Evolutionary conservation across 306 rosid species (phyloP).

Genomic region (Vachellia collinsii): DNA sequence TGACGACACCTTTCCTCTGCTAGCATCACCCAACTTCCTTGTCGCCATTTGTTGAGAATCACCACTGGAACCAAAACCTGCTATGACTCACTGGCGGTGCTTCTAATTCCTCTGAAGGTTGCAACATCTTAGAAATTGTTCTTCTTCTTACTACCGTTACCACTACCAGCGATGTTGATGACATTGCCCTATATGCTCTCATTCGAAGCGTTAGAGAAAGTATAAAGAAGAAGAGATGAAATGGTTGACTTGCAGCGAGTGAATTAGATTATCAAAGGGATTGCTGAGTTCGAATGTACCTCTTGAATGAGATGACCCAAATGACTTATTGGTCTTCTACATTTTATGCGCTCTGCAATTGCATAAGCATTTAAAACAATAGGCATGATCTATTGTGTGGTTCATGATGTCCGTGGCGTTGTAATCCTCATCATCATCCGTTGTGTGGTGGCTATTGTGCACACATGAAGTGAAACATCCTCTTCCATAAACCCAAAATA

Average conservation of each 20-base stretch:
- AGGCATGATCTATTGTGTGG: too few species aligned
- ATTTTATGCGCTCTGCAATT: too few species aligned
- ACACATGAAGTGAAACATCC: conserved; percentile 35
- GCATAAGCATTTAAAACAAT: too few species aligned
- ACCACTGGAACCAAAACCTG: too few species aligned
- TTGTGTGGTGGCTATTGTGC: conserved; percentile 36
- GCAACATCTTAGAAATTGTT: too few species aligned
- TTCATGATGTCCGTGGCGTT: neutral
- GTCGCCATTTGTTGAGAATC: neutral
- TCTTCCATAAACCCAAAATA: too few species aligned
- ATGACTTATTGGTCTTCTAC: too few species aligned
- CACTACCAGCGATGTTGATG: neutral
- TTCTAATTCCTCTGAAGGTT: too few species aligned
- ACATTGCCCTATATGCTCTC: conserved; percentile 48
- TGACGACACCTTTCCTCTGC: neutral
- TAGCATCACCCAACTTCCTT: neutral
- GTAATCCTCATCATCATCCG: conserved; percentile 31
- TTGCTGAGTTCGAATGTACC: too few species aligned
- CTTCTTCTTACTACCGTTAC: neutral
- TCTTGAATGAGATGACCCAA: too few species aligned
- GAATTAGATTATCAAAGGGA: conserved; percentile 60
- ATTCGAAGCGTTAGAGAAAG: conserved; percentile 50
- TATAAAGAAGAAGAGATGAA: conserved; percentile 72
- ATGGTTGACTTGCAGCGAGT: conserved; percentile 79
- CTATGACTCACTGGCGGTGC: too few species aligned